phyloP scores from a whole-genome alignment of 345 rosid species.

The Boechera stricta region DNA sequence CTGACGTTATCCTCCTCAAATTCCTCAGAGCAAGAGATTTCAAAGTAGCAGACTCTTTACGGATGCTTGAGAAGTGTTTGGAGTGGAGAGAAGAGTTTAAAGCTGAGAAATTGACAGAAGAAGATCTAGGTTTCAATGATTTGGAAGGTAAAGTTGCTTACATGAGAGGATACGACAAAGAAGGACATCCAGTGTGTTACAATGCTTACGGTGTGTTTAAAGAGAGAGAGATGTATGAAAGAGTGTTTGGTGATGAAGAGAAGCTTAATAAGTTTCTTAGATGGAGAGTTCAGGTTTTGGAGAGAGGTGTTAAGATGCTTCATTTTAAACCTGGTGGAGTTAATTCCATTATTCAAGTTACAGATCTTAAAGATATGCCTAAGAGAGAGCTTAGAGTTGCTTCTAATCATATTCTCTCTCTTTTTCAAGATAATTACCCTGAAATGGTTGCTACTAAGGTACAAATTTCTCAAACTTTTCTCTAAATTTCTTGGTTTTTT shows the following conservation, averaged over 20 bases:
- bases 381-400: conserved; percentile 90
- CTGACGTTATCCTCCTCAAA: conserved; percentile 85
- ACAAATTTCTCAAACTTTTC: neutral
- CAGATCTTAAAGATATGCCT: conserved; percentile 98
- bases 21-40: conserved; percentile 92
- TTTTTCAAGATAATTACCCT: conserved; percentile 97
- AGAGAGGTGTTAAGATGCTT: conserved; percentile 75
- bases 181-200: conserved; percentile 94
- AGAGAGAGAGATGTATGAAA: conserved; percentile 83
- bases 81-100: conserved; percentile 80
- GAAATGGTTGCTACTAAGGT: conserved; percentile 99
- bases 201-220: conserved; percentile 88
- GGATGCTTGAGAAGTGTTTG: conserved; percentile 81
- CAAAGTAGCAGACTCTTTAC: conserved; percentile 61
- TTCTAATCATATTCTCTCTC: conserved; percentile 85
- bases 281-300: conserved; percentile 96
- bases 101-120: conserved; percentile 70
- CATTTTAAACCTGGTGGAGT: conserved; percentile 96
- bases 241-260: conserved; percentile 88
- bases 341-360: conserved; percentile 88
- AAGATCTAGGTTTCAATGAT: conserved; percentile 86
- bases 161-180: conserved; percentile 84
- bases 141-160: conserved; percentile 88
- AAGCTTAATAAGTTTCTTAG: conserved; percentile 76
- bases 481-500: neutral